Evolutionary conservation across 768 basidiomycete species (phyloP).

Genomic region (Thelephora ganbajun): DNA sequence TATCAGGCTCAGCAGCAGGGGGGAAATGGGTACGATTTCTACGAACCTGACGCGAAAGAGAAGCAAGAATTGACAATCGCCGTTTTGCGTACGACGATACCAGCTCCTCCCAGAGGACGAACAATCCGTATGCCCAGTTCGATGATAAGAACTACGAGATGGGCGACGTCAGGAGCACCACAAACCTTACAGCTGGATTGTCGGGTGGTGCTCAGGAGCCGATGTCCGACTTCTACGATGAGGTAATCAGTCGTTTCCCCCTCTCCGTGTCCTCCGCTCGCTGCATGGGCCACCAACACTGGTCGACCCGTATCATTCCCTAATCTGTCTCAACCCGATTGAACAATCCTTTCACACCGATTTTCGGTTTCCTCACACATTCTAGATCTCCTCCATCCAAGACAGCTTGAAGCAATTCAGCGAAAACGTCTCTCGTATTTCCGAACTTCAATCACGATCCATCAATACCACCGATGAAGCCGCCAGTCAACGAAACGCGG

Average conservation of each 20-base stretch:
- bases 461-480: conserved; percentile 34
- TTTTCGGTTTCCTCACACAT: neutral
- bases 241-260: conserved; percentile 29
- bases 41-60: conserved; percentile 1
- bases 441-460: conserved; percentile 35
- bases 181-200: conserved; percentile 21
- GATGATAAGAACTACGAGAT: conserved; percentile 55
- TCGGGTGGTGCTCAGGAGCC: conserved; percentile 26
- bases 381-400: conserved; percentile 35
- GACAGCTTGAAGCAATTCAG: conserved; percentile 29
- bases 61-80: too few species aligned
- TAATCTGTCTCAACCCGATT: too few species aligned
- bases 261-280: neutral
- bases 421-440: conserved; percentile 30
- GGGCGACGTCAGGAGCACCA: conserved; percentile 45
- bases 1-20: conserved; percentile 57
- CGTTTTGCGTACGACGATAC: conserved; percentile 22
- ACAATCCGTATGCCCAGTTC: conserved; percentile 57
- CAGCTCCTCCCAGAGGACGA: conserved; percentile 46
- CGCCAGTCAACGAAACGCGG: conserved; percentile 23
- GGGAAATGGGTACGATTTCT: conserved; percentile 22
- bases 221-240: conserved; percentile 62
- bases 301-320: too few species aligned
- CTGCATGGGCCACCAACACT: neutral
- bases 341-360: neutral